Evolutionary conservation across 352 stramenopile species (phyloP).

Genomic region (Phytophthora rubi): DNA sequence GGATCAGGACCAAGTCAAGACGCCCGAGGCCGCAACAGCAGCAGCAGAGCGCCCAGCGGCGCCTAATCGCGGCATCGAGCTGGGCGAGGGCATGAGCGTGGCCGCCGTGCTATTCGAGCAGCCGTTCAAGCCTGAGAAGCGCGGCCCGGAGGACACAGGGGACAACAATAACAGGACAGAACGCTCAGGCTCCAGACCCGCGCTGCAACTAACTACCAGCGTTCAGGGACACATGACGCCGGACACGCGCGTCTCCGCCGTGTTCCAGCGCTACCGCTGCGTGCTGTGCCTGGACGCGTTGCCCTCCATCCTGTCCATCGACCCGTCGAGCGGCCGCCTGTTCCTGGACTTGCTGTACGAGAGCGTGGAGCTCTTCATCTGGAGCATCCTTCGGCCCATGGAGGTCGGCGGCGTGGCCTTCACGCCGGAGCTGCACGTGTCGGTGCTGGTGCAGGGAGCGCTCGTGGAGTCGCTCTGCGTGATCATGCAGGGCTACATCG

Average conservation of each 20-base stretch:
- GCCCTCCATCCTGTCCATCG: constrained; percentile 84
- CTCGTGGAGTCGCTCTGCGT: constrained; percentile 83
- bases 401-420: constrained; percentile 57
- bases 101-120: constrained; percentile 52
- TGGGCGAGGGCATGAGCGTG: constrained; percentile 79
- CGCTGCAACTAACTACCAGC: constrained; percentile 25
- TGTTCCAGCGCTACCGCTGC: constrained; percentile 84
- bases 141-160: not conserved
- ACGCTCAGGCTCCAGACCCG: not conserved
- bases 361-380: constrained; percentile 82
- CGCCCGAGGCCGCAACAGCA: not conserved
- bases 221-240: constrained; percentile 50
- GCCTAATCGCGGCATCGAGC: constrained; percentile 34
- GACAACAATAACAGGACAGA: constrained; percentile 24
- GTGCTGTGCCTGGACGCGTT: constrained; percentile 87
- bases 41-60: not conserved
- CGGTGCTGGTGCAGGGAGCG: constrained; percentile 81
- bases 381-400: constrained; percentile 66
- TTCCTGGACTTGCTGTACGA: constrained; percentile 87
- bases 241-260: constrained; percentile 52
- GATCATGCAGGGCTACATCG: constrained; percentile 82
- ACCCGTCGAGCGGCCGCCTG: constrained; percentile 67
- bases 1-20: constrained; percentile 18
- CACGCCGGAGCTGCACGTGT: constrained; percentile 76
- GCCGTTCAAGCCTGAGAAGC: constrained; percentile 7